These are phyloP conservation scores for Daphne laureola DNA, from an alignment of 441 rosid species.

Conservation along the genomic window DNA sequence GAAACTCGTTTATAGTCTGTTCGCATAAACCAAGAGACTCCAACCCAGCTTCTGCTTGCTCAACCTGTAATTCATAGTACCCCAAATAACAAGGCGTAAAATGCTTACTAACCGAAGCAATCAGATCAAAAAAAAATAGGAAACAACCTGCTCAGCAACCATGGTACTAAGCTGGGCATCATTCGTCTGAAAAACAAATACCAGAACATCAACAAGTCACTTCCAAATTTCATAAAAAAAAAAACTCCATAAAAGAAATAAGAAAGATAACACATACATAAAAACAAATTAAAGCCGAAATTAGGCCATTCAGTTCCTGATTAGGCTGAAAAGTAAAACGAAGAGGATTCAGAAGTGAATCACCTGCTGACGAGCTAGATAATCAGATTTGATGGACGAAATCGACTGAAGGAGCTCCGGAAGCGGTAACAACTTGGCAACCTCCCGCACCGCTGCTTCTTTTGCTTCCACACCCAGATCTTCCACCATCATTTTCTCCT, in stretches of 20 bases:
- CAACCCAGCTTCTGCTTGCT: conserved; percentile 81
- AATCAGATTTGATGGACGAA: conserved; percentile 85
- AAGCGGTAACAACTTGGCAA: conserved; percentile 82
- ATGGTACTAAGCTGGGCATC: conserved; percentile 98
- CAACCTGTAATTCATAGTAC: conserved; percentile 47
- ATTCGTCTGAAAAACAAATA: conserved; percentile 55
- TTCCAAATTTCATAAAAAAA: background rate
- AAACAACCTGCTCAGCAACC: conserved; percentile 91
- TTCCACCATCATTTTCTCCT: conserved; percentile 61
- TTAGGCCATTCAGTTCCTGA: conserved; percentile 4
- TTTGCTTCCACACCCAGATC: conserved; percentile 99
- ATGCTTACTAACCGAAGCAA: conserved; percentile 2
- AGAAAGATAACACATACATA: too few species aligned
- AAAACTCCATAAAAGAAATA: too few species aligned
- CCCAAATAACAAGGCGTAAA: conserved; percentile 1
- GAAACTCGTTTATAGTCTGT: conserved; percentile 63
- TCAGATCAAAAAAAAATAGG: background rate
- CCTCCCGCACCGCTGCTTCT: conserved; percentile 96
- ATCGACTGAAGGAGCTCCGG: conserved; percentile 86
- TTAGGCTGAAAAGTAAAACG: background rate
- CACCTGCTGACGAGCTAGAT: conserved; percentile 95
- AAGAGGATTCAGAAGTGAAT: background rate
- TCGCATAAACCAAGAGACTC: conserved; percentile 70
- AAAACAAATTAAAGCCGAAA: background rate
- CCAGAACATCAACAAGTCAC: background rate